Base-by-base conservation (phyloP, 2,329 filamentous ascomycete genomes). In the Penicillium sclerotigenum region DNA sequence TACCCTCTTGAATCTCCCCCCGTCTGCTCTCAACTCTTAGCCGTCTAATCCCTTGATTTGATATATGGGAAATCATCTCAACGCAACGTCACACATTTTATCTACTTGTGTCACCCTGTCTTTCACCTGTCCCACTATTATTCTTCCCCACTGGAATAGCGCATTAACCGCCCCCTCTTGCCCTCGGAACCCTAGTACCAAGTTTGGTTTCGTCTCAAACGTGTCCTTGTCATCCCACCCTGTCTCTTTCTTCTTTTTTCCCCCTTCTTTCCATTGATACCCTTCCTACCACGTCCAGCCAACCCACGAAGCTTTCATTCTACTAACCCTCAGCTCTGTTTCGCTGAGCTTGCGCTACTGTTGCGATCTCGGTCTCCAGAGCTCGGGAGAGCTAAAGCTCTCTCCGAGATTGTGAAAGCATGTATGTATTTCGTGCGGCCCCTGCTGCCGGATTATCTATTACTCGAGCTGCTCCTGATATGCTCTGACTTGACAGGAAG, bases 401-500 rank as follows among this genome's bases (percentile, higher is more conserved):
- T 57, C 55, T 49, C 45, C 38, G 55, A 54, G 50, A 49, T 13
- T 26, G 47, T 29, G 37, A 29, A 41, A 54, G 24, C 26, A 57
- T 57, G 55, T 57, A 50, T 22, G 55, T 52, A 20, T 29, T 1
- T 20, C 10, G 10, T 24, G 16, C 16, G 3, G 26, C 16, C n/a
- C 16, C 22, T 26, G 14, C 9, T 5, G 6, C 2, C 14, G 18
- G 26, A 5, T 14, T 14, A 34, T 13, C 6, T 5, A 24, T 20
- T 9, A 16, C 20, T 41, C n/a, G 36, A 49, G 6, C 22, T 22
- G n/a, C 1, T 34, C 14, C 53, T 56, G 41, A 56, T 41, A 56
- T 53, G 24, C 16, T n/a, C 4, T 26, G 28, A 34, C 18, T 31
- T 16, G 51, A 55, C 69, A 99, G 93, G 94, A 99, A 99, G 85